Evolutionary conservation across 2,329 filamentous ascomycete genomes (phyloP), one percentile per base, ranked within the genome.

Genomic region (Colletotrichum eleusines): DNA sequence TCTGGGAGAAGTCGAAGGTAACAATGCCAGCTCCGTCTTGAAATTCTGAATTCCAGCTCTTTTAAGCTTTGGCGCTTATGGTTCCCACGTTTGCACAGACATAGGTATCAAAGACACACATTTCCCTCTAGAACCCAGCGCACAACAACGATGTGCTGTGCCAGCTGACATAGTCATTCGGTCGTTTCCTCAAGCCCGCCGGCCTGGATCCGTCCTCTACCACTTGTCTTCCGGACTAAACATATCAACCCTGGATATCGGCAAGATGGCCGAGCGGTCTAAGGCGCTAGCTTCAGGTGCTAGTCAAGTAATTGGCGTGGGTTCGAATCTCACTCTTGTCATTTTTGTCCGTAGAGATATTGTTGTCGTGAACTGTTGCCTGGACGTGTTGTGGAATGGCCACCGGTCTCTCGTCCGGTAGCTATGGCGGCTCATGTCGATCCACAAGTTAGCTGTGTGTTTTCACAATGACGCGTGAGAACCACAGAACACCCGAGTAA

Each of bases 41-140:
- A 79, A 80, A 0, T 81, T 81, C 0, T 72, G 76, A 0, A 76
- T 90, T 0, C 87, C 87, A 7, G 79, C 80, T 1, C 85, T 74
- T 86, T 90, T 73, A 83, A 86, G 2, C 82, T 87, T 80, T 89
- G 88, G 81, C 82, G 89, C 8, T 16, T n/a, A 18, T 40, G 16
- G 14, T 40, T 40, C 38, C 14, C 55, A 20, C 26, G 11, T 23
- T n/a, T 44, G 31, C 35, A 14, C 38, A 20, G 16, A 20, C 5
- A 18, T 11, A 7, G 31, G 6, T 26, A 26, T 12, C 54, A 11
- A 57, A 40, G 14, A 23, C 20, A 38, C 35, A 16, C 28, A 4
- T 44, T 8, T 35, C 28, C 16, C 20, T 44, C 16, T n/a, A 42
- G 4, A 14, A 20, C 31, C 5, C 23, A 31, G 14, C 7, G 2